These are phyloP conservation scores for Russula lepida DNA, from an alignment of 768 basidiomycete species.

Conservation along the genomic window DNA sequence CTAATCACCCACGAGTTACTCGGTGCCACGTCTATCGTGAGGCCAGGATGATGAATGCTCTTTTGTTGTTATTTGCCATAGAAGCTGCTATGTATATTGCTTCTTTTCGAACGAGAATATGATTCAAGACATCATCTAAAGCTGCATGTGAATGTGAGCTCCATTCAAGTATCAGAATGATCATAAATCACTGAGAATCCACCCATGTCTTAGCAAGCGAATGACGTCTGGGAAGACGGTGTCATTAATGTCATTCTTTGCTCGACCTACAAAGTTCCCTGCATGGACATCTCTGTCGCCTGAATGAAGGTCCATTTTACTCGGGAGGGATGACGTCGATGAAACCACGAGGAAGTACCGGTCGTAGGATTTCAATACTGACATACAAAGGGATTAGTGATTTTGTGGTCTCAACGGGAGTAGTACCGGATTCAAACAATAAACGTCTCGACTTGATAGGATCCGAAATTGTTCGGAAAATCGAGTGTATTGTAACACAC, in stretches of 20 bases:
- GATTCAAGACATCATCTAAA: background rate
- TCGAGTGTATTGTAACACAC: background rate
- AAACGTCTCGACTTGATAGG: background rate
- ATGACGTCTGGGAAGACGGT: background rate
- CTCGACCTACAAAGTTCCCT: background rate
- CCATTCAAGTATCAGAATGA: background rate
- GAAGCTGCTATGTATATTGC: slow-evolving; percentile 9
- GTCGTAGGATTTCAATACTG: background rate
- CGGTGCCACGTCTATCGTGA: background rate
- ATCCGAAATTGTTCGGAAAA: background rate
- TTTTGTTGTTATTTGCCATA: slow-evolving; percentile 10
- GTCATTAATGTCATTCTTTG: background rate
- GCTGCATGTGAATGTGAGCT: background rate
- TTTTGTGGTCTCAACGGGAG: background rate
- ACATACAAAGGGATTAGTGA: background rate
- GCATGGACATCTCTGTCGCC: background rate
- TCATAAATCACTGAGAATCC: background rate
- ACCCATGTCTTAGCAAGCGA: background rate
- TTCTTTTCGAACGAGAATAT: slow-evolving; percentile 1
- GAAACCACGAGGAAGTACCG: no score
- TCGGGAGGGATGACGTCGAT: no score
- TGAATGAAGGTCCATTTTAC: no score
- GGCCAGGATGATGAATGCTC: background rate
- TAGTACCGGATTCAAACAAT: no score
- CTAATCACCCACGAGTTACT: background rate